A percentile compares a stretch with the other conserved stretches of the same genome.
These are phyloP conservation scores for Fusarium euwallaceae DNA, from an alignment of 2,329 filamentous ascomycete genomes.

Conservation along the genomic window DNA sequence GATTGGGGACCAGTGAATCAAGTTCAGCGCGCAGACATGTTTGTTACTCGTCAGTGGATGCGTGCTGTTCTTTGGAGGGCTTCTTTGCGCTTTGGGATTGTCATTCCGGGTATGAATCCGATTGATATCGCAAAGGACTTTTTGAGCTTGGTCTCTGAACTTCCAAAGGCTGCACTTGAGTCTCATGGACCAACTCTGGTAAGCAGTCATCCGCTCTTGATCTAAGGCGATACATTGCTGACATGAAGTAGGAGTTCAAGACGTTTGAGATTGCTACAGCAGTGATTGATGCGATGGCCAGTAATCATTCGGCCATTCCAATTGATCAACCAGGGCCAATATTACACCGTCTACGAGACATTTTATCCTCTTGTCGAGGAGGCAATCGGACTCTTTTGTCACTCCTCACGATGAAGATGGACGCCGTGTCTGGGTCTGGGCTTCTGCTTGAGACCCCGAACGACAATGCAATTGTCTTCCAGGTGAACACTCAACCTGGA, in stretches of 20 bases:
- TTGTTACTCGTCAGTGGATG: conserved; percentile 65
- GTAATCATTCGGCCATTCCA: conserved; percentile 36
- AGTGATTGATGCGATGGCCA: conserved; percentile 56
- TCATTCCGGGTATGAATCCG: conserved; percentile 51
- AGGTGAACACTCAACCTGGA: conserved; percentile 19
- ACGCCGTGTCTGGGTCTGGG: conserved; percentile 37
- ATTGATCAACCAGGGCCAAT: conserved; percentile 51
- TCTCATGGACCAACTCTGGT: conserved; percentile 63
- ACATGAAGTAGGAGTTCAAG: conserved; percentile 54
- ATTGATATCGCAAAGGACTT: conserved; percentile 62
- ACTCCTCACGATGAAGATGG: conserved; percentile 50
- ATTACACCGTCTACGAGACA: conserved; percentile 54
- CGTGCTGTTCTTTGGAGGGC: conserved; percentile 62
- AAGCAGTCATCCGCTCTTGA: background rate
- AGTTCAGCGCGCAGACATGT: conserved; percentile 63
- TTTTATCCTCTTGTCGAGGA: conserved; percentile 58
- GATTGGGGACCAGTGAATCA: conserved; percentile 57
- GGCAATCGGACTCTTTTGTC: conserved; percentile 57
- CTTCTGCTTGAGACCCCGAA: conserved; percentile 23
- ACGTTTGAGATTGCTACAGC: conserved; percentile 62
- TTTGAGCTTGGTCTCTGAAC: conserved; percentile 55
- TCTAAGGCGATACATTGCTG: fast-evolving
- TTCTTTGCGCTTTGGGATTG: conserved; percentile 51
- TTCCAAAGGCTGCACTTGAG: conserved; percentile 62
- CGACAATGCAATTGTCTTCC: conserved; percentile 23